Evolutionary conservation across 495 filamentous ascomycete species (phyloP).

Genomic region (Lindgomyces ingoldianus): DNA sequence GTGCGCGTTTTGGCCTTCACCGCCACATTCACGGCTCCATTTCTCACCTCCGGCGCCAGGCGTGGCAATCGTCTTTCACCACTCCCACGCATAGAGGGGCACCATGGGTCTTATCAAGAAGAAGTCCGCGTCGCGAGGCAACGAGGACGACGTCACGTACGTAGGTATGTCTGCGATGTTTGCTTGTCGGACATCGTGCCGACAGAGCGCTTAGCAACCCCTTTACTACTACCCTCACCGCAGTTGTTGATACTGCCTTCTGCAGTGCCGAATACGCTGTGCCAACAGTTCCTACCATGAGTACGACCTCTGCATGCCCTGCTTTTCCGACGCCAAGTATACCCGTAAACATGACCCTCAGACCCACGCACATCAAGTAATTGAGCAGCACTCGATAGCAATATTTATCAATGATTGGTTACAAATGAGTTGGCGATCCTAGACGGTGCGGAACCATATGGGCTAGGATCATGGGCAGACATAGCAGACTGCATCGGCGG

Average conservation of each 20-base stretch:
- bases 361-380: slow-evolving; percentile 86
- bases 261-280: slow-evolving; percentile 89
- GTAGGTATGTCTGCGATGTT: slow-evolving; percentile 95
- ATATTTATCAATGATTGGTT: slow-evolving; percentile 94
- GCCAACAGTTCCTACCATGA: slow-evolving; percentile 80
- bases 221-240: neutral
- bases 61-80: no score
- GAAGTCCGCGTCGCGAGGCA: slow-evolving; percentile 85
- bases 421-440: slow-evolving; percentile 92
- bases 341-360: slow-evolving; percentile 80
- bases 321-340: slow-evolving; percentile 77
- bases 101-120: slow-evolving; percentile 94
- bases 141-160: slow-evolving; percentile 90
- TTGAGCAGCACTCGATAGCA: slow-evolving; percentile 96
- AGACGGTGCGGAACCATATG: slow-evolving; percentile 95
- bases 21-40: no score
- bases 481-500: slow-evolving; percentile 98
- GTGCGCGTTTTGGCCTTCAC: no score
- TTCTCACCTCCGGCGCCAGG: no score
- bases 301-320: slow-evolving; percentile 96
- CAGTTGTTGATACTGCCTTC: slow-evolving; percentile 20
- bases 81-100: no score
- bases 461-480: slow-evolving; percentile 94
- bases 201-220: neutral
- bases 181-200: slow-evolving; percentile 83